Base-by-base conservation (phyloP, 2,329 filamentous ascomycete species). In the Penicillium thymicola region DNA sequence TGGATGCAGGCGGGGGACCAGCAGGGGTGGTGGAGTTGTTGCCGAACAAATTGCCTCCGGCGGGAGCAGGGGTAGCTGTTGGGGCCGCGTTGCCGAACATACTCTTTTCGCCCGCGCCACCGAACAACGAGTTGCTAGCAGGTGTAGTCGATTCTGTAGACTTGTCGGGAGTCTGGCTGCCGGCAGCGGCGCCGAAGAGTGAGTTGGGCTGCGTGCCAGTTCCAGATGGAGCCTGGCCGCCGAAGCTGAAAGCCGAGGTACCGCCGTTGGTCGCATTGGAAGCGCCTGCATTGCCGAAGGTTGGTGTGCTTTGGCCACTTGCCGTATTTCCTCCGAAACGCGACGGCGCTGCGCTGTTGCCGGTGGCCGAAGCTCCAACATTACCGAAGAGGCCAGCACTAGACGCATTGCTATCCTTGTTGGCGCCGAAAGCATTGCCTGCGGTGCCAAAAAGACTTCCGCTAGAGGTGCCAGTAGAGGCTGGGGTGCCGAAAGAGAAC, bases 11-110 rank as follows among this genome's bases (percentile, higher is more conserved):
- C 28, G 79, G 79, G 58, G 77, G 78, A 7, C 78, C 79, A 51
- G 79, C 79, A 48, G 80, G 80, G 32, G 79, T 81, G 18, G 79
- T 81, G 16, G 79, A 81, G 47, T 72, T 63, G 54, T 71, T 75
- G 43, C 68, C 70, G 57, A 79, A 78, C 44, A 74, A 46, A 48
- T 58, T 57, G n/a, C 58, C 64, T 47, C 67, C 69, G 32, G 72
- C 66, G 42, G 74, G 69, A 27, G 71, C 72, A 47, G 76, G 75
- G 21, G 75, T 76, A 34, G 76, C 48, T 14, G 52, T 55, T n/a
- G 59, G 69, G 23, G 73, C 70, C 9, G 62, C 61, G 58, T 60
- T 70, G 40, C 72, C 72, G 54, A 77, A 76, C 10, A 72, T 50
- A 13, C 62, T 60, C 58, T 49, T 70, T 69, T 5, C 59, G 41